Base-by-base conservation (phyloP, 352 stramenopile genomes). In the Discostella stelligera region DNA sequence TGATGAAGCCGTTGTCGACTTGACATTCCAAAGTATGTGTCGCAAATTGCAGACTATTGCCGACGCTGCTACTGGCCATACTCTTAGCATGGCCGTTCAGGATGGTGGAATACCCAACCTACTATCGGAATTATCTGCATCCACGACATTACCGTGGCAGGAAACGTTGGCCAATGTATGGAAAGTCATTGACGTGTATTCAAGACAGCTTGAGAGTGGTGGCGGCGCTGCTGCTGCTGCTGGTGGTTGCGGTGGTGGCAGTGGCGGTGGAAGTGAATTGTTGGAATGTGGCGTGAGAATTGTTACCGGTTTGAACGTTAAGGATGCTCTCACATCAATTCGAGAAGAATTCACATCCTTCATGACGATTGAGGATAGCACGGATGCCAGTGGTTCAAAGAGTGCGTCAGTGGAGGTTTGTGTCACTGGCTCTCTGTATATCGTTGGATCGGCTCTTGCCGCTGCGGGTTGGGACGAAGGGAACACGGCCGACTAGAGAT, bases 371-470 rank as follows among this genome's bases (percentile, higher is more conserved):
- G 11, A 53, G n/a, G 48, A 77, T 41, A 21, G 32, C 13, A 16
- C 0, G 11, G 49, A 44, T 41, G 49, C 3, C 20, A 20, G 0
- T 30, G 39, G 27, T 5, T 27, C 25, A 25, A 55, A 16, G 50
- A 14, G 21, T 8, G 58, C 21, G 49, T 39, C 44, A 18, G 30
- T 73, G 2, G 74, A 90, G 61, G 76, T 93, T 6, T 83, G 88
- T 16, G 74, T 90, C 21, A 90, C 87, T 56, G 87, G 87, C 21
- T 91, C 85, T 41, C 63, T 93, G 16, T 93, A 93, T 49, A 76
- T 93, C 30, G 87, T 91, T 55, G 87, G 87, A 50, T 90, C 80
- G 3, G 85, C 82, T 41, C 71, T 91, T 20, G 67, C 80, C 23
- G 77, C 84, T 27, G 50, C 83, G 23, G 76, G 77, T 66, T 92